These are phyloP conservation scores for Helminthosporium solani DNA, from an alignment of 2,329 filamentous ascomycete genomes.

Conservation along the genomic window DNA sequence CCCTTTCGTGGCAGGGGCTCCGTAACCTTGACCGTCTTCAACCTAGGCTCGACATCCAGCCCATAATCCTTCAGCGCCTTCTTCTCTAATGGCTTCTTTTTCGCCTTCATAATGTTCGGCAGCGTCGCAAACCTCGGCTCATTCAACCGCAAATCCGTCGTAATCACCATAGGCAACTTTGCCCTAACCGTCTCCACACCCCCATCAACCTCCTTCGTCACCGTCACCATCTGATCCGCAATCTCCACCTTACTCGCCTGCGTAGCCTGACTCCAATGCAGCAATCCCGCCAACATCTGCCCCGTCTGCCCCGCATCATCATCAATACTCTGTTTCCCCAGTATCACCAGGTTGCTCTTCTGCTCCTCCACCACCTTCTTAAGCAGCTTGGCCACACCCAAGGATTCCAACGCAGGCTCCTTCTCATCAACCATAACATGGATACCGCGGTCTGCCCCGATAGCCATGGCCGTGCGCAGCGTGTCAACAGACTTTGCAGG, in stretches of 20 bases:
- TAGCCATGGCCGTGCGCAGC: slow-evolving; percentile 94
- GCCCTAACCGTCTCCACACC: slow-evolving; percentile 86
- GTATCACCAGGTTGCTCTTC: slow-evolving; percentile 84
- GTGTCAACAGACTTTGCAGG: slow-evolving; percentile 85
- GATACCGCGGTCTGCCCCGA: slow-evolving; percentile 91
- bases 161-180: slow-evolving; percentile 89
- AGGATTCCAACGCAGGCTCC: slow-evolving; percentile 76
- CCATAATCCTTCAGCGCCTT: slow-evolving; percentile 75
- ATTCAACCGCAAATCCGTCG: slow-evolving; percentile 90
- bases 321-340: slow-evolving; percentile 98
- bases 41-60: slow-evolving; percentile 69
- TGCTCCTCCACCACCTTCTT: slow-evolving; percentile 77
- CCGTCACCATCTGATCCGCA: slow-evolving; percentile 67
- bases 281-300: slow-evolving; percentile 91
- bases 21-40: slow-evolving; percentile 88
- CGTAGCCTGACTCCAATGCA: slow-evolving; percentile 93
- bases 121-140: slow-evolving; percentile 92
- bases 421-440: slow-evolving; percentile 63
- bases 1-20: slow-evolving; percentile 87
- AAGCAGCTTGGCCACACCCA: slow-evolving; percentile 89
- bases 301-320: slow-evolving; percentile 95
- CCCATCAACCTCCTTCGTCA: slow-evolving; percentile 92
- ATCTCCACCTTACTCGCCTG: slow-evolving; percentile 86
- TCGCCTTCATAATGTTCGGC: slow-evolving; percentile 99
- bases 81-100: slow-evolving; percentile 99